Evolutionary conservation across 129 eudicot genomes (phyloP).

Genomic region (Pseudognaphalium luteoalbum): DNA sequence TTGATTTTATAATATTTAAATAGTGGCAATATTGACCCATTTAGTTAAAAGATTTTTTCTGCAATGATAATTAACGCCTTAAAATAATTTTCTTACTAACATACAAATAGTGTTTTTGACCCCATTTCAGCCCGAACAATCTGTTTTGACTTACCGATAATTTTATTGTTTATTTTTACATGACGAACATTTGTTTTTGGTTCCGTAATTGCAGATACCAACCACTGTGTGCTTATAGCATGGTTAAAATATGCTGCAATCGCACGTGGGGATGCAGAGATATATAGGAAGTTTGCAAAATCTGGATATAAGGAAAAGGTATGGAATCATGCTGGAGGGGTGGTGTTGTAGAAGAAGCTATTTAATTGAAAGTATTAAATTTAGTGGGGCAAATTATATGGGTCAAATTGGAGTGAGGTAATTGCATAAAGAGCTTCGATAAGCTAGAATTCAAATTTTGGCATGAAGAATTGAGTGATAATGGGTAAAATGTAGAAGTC

Average conservation of each 20-base stretch:
- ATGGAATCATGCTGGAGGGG: neutral
- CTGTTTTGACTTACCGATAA: neutral
- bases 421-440: too few relatives aligned
- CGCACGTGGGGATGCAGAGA: neutral
- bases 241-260: constrained; percentile 73
- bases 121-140: neutral
- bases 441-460: too few relatives aligned
- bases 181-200: constrained; percentile 5
- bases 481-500: too few relatives aligned
- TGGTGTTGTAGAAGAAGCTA: neutral
- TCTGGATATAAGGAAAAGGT: neutral
- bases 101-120: neutral
- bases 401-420: too few relatives aligned
- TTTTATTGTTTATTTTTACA: neutral
- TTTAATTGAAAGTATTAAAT: too few relatives aligned
- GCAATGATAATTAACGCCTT: neutral
- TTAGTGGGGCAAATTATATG: too few relatives aligned
- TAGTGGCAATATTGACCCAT: neutral
- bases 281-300: neutral
- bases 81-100: neutral
- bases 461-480: too few relatives aligned
- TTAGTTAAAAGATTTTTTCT: neutral
- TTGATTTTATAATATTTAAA: neutral
- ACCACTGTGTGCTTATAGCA: neutral
- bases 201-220: neutral